These are phyloP conservation scores for Carex kokanica DNA, from an alignment of 176 grass and related monocot genomes.

Conservation along the genomic window DNA sequence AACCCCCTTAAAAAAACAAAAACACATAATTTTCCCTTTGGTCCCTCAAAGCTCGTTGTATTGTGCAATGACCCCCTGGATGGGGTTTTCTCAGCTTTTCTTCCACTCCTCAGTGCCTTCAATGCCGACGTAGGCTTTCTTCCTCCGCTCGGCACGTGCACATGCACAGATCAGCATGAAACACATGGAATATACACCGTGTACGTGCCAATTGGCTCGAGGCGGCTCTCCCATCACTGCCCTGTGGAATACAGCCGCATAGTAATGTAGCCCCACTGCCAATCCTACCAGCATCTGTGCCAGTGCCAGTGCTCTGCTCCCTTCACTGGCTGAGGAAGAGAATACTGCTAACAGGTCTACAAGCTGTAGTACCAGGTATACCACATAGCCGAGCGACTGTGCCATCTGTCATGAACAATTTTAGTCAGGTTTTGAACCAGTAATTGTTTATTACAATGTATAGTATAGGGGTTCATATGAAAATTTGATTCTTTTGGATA, in stretches of 20 bases:
- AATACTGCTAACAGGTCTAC: conserved; percentile 75
- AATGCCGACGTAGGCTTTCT: conserved; percentile 70
- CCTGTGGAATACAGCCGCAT: conserved; percentile 90
- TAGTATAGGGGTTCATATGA: background rate
- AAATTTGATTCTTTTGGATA: background rate
- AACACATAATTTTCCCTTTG: background rate
- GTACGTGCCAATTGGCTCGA: conserved; percentile 85
- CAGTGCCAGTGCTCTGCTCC: conserved; percentile 53
- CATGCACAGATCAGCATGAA: conserved; percentile 78
- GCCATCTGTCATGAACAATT: conserved; percentile 30
- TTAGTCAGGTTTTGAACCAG: background rate
- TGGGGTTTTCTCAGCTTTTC: conserved; percentile 49
- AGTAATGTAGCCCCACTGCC: conserved; percentile 87
- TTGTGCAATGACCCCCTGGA: background rate
- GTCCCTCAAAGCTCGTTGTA: background rate
- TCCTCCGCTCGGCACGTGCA: conserved; percentile 72
- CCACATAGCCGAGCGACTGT: conserved; percentile 74
- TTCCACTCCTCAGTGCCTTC: conserved; percentile 76
- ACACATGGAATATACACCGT: conserved; percentile 77
- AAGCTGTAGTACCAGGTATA: conserved; percentile 83
- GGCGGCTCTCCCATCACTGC: conserved; percentile 71
- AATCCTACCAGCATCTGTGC: conserved; percentile 92
- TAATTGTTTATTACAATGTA: background rate
- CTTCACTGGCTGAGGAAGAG: conserved; percentile 37
- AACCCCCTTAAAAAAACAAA: conserved; percentile 5